A percentile compares a stretch with the other conserved stretches of the same genome.
phyloP scores from a whole-genome alignment of 495 filamentous ascomycete genomes.

The Tetracladium setigerum region DNA sequence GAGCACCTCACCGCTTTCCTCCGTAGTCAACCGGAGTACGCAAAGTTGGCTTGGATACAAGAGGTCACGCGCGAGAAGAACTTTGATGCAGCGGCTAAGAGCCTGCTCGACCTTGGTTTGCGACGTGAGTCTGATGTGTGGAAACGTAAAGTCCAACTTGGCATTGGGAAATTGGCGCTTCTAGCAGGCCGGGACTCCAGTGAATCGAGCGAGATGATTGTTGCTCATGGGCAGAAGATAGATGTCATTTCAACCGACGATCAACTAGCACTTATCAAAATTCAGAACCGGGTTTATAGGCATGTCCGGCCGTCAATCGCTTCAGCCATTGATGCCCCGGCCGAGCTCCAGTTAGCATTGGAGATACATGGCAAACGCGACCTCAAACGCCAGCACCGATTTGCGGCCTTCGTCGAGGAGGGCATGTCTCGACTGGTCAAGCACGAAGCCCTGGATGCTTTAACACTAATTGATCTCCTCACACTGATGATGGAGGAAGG shows the following conservation, averaged over 20 bases:
- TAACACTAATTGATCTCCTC: slow-evolving; percentile 71
- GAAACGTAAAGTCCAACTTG: slow-evolving; percentile 87
- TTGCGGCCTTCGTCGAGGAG: slow-evolving; percentile 55
- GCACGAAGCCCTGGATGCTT: slow-evolving; percentile 56
- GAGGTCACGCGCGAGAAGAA: slow-evolving; percentile 68
- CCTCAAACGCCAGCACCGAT: slow-evolving; percentile 51
- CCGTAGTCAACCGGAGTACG: slow-evolving; percentile 55
- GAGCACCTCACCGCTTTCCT: slow-evolving; percentile 67
- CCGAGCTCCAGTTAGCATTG: slow-evolving; percentile 65
- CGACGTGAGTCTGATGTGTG: slow-evolving; percentile 67
- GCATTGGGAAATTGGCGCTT: slow-evolving; percentile 72
- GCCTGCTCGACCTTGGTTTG: slow-evolving; percentile 56
- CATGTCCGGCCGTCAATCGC: slow-evolving; percentile 48
- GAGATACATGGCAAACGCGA: slow-evolving; percentile 52
- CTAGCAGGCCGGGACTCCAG: slow-evolving; percentile 38
- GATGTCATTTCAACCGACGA: slow-evolving; percentile 44
- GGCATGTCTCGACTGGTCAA: slow-evolving; percentile 57
- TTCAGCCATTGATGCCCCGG: slow-evolving; percentile 67
- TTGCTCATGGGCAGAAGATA: slow-evolving; percentile 27
- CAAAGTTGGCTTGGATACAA: slow-evolving; percentile 89
- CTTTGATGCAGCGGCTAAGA: slow-evolving; percentile 59
- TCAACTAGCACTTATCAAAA: slow-evolving; percentile 52
- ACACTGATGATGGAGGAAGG: slow-evolving; percentile 48
- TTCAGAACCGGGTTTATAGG: slow-evolving; percentile 57
- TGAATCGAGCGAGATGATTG: slow-evolving; percentile 22